phyloP scores from a whole-genome alignment of 2,329 filamentous ascomycete genomes.

The Nakataea oryzae region DNA sequence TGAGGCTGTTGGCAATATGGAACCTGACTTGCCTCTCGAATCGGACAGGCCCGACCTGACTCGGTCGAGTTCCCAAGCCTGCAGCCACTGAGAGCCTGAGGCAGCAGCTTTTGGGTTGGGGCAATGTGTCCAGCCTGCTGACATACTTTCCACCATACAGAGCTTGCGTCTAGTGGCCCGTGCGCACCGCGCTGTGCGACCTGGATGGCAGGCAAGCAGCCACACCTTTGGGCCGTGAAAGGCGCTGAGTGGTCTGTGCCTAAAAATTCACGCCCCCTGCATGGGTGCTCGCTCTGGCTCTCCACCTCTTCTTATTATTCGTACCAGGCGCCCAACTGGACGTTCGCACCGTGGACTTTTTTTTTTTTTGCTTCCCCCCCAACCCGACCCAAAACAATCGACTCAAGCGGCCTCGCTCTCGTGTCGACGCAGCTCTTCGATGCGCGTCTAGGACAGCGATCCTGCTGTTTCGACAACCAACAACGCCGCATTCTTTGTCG shows the following conservation, averaged over 20 bases:
- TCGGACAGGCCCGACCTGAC: background rate
- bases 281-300: background rate
- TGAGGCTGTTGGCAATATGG: background rate
- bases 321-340: background rate
- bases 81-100: background rate
- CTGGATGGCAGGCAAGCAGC: background rate
- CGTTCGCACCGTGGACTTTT: conserved; percentile 2
- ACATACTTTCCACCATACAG: background rate
- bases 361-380: background rate
- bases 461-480: background rate
- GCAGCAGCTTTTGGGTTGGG: background rate
- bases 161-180: background rate
- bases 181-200: background rate
- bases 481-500: background rate
- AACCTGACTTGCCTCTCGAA: background rate
- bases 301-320: background rate
- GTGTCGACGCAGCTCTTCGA: background rate
- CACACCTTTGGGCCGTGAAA: background rate
- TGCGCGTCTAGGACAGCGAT: background rate
- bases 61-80: background rate
- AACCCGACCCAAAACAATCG: background rate
- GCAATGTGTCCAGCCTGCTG: background rate
- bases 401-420: background rate
- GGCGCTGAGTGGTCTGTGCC: background rate
- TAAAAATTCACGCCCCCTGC: background rate